Evolutionary conservation across 805 yeast genomes (phyloP), one percentile per base, ranked within the genome.

Genomic region (Saturnispora zaruensis): DNA sequence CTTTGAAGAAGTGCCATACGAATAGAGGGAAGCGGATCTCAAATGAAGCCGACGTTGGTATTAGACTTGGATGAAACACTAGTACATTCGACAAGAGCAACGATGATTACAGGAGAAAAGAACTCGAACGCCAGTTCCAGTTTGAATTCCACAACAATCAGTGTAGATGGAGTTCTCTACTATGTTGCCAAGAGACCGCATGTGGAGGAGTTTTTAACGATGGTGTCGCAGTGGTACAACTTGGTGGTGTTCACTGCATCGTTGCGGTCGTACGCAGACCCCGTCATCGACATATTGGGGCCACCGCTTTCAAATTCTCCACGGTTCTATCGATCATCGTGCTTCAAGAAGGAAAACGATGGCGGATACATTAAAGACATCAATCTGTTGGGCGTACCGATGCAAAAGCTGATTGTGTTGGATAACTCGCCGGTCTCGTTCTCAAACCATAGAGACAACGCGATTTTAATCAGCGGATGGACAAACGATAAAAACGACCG

Each of bases 401-500:
- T 24, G 16, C n/a, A 28, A 53, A 78, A 79, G 57, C 77, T 86
- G 37, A 72, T 91, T 51, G 83, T 93, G 34, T 75, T 93, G 46
- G 99, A 93, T 68, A 93, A 93, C 68, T 88, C 96, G 9, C 98
- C 98, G 1, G 77, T 89, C 24, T 84, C 95, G 60, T 93, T 87
- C 64, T 82, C 87, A 14, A 68, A 79, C 64, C 90, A 91, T 64
- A 87, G 81, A 52, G 82, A 82, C 56, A 93, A 93, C 61, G 99
- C 96, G 1, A 83, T 93, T 21, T 81, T 84, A 69, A 88, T 93
- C 6, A 96, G 90, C 67, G 98, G 99, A 43, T 93, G 99, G 99
- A 88, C 93, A 54, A 87, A 86, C 61, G 99, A 93, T 66, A 96
- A 95, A n/a, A 78, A 83, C 34, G 99, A 93, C 62, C 72, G 82